These are phyloP conservation scores for Abelmoschus esculentus DNA, from an alignment of 345 rosid species.

Conservation along the genomic window DNA sequence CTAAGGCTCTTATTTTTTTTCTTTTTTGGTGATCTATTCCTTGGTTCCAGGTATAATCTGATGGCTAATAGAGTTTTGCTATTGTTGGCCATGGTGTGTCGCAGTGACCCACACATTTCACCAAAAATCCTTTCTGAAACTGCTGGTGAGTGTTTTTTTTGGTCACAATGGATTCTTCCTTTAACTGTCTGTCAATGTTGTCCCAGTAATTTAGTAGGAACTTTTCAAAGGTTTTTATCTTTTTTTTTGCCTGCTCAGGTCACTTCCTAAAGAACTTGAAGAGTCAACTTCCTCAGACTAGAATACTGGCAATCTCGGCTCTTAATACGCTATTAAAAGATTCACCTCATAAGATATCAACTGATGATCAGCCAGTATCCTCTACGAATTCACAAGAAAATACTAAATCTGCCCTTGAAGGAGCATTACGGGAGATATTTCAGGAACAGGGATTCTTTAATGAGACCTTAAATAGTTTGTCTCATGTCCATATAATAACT, in stretches of 20 bases:
- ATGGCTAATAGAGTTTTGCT: conserved; percentile 98
- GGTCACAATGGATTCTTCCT: conserved; percentile 1
- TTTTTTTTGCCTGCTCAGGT: conserved; percentile 39
- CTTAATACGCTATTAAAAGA: conserved; percentile 84
- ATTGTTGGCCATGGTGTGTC: conserved; percentile 83
- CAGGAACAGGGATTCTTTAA: conserved; percentile 83
- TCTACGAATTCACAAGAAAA: conserved; percentile 31
- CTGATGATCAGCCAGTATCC: conserved; percentile 32
- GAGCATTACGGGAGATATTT: conserved; percentile 66
- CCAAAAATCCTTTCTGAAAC: conserved; percentile 74
- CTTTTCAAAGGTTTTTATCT: background rate
- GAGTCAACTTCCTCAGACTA: conserved; percentile 98
- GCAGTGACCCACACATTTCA: conserved; percentile 60
- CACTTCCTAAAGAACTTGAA: conserved; percentile 89
- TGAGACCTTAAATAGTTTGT: conserved; percentile 85
- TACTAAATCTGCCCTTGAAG: conserved; percentile 66
- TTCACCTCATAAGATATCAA: conserved; percentile 72
- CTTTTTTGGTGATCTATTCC: background rate
- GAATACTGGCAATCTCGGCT: conserved; percentile 96
- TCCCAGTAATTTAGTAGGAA: background rate
- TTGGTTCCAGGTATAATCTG: conserved; percentile 68
- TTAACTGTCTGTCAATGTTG: background rate
- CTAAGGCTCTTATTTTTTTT: background rate
- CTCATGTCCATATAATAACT: conserved; percentile 73
- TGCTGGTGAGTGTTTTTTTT: conserved; percentile 51